Conservation (phyloP, 371 early-diverging fungal genomes). For the Circinella umbellata region DNA sequence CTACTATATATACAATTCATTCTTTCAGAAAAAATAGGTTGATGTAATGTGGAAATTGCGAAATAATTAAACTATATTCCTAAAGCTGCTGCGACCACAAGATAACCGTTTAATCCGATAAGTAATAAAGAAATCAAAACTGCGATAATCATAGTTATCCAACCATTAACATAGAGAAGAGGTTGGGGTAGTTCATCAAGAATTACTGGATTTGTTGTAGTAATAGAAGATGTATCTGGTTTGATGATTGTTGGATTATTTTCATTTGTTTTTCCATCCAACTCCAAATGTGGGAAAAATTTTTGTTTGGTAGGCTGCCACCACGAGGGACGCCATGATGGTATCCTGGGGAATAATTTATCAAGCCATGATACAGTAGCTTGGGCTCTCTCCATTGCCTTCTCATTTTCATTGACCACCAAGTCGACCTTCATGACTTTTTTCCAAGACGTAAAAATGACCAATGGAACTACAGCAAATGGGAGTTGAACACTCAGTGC, state of each 20-base stretch:
- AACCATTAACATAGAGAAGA: conserved; percentile 35
- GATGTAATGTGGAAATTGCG: too few relatives aligned
- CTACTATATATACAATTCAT: too few relatives aligned
- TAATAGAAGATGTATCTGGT: conserved; percentile 9
- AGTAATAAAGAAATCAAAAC: conserved; percentile 51
- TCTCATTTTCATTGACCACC: conserved; percentile 25
- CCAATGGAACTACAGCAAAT: conserved; percentile 81
- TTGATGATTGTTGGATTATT: not conserved
- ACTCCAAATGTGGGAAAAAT: not conserved
- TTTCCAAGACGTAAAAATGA: conserved; percentile 67
- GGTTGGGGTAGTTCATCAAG: conserved; percentile 29
- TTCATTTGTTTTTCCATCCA: not conserved
- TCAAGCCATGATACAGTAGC: conserved; percentile 22
- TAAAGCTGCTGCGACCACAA: conserved; percentile 41
- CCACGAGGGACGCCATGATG: conserved; percentile 1
- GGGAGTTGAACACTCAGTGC: conserved; percentile 80
- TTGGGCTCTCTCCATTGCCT: not conserved
- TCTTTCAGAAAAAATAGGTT: too few relatives aligned
- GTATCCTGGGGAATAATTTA: conserved; percentile 9
- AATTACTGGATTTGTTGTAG: conserved; percentile 3
- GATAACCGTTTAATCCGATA: conserved; percentile 61
- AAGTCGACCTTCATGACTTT: conserved; percentile 54
- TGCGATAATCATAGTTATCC: conserved; percentile 48
- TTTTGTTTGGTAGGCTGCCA: conserved; percentile 4
- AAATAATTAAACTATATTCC: not conserved